Conservation (phyloP, 2,329 filamentous ascomycete genomes). For the Calonectria pauciramosa region DNA sequence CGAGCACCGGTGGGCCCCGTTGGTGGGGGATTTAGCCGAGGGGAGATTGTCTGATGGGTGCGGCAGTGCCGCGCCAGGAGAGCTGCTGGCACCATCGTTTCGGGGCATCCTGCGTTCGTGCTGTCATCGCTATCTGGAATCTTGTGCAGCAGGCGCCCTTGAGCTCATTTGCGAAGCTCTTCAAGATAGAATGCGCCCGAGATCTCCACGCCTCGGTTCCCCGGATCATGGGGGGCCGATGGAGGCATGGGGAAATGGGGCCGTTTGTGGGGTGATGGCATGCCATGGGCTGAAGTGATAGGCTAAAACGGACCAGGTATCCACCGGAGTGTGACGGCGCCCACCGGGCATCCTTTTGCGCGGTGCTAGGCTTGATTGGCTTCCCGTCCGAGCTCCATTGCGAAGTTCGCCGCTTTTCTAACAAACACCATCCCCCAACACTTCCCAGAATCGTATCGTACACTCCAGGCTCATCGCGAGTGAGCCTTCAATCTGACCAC, state of each 20-base stretch:
- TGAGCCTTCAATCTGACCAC: neutral
- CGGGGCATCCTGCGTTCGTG: neutral
- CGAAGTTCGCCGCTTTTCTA: neutral
- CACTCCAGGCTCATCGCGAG: neutral
- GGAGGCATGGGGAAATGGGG: neutral
- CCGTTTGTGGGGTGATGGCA: neutral
- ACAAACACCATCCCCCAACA: neutral
- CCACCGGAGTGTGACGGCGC: neutral
- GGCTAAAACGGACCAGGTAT: neutral
- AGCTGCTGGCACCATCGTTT: conserved; percentile 4
- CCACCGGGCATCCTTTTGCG: neutral
- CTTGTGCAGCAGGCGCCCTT: neutral
- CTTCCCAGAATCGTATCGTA: neutral
- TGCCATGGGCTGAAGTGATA: neutral
- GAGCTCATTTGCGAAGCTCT: neutral
- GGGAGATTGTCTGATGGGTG: neutral
- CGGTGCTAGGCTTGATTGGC: neutral
- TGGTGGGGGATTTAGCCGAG: neutral
- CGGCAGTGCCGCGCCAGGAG: neutral
- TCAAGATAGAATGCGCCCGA: neutral
- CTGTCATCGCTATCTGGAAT: neutral
- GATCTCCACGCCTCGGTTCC: neutral
- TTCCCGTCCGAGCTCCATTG: neutral
- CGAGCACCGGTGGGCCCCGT: conserved; percentile 14
- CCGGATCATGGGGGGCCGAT: neutral